These are phyloP conservation scores for Warburgia ugandensis DNA, from an alignment of 164 flowering plant genomes.

Conservation along the genomic window DNA sequence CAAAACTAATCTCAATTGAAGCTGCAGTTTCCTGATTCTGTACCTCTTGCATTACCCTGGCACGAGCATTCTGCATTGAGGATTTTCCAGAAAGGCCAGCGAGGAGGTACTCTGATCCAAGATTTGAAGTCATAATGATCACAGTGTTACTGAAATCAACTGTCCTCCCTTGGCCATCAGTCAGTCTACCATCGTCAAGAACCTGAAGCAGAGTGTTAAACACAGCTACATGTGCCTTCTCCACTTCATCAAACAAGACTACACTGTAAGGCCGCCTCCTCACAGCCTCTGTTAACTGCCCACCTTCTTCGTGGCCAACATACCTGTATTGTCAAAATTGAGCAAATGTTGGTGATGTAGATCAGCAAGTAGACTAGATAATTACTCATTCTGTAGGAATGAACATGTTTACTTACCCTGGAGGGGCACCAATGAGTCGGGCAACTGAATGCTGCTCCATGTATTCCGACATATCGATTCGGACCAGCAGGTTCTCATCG, in stretches of 20 bases:
- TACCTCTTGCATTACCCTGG: slow-evolving; percentile 67
- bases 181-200: slow-evolving; percentile 86
- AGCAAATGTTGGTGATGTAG: slow-evolving; percentile 1
- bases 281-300: slow-evolving; percentile 92
- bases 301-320: slow-evolving; percentile 97
- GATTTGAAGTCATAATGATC: slow-evolving; percentile 90
- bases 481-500: slow-evolving; percentile 60
- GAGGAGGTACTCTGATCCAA: slow-evolving; percentile 83
- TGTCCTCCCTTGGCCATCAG: slow-evolving; percentile 93
- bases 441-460: slow-evolving; percentile 94
- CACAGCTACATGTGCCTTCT: slow-evolving; percentile 75
- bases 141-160: slow-evolving; percentile 85
- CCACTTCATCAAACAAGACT: slow-evolving; percentile 80
- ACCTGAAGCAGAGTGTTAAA: slow-evolving; percentile 89
- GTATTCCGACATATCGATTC: slow-evolving; percentile 97
- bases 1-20: not conserved
- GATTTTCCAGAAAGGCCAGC: slow-evolving; percentile 54
- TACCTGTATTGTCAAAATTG: slow-evolving; percentile 30
- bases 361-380: too few species aligned
- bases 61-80: slow-evolving; percentile 67
- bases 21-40: not conserved
- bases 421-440: slow-evolving; percentile 86
- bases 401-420: slow-evolving; percentile 45
- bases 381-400: too few species aligned
- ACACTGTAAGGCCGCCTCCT: slow-evolving; percentile 84